Percentiles rank a stretch among this genome's conserved stretches.
These are phyloP conservation scores for Steccherinum ochraceum DNA, from an alignment of 768 basidiomycete genomes.

Conservation along the genomic window DNA sequence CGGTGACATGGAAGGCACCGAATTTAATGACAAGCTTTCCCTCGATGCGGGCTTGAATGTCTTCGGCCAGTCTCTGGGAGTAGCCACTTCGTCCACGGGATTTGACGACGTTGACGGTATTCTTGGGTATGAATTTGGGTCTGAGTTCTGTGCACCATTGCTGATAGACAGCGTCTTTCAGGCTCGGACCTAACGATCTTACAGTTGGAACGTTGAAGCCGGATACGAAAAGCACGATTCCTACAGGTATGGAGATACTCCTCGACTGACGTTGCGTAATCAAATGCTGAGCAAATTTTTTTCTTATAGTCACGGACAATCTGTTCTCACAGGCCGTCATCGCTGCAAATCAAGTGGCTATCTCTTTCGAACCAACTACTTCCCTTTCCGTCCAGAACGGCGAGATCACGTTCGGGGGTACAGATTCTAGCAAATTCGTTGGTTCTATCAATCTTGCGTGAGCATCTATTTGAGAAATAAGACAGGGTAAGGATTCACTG, in stretches of 20 bases:
- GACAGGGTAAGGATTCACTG: neutral
- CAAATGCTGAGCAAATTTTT: neutral
- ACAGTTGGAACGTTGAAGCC: conserved; percentile 20
- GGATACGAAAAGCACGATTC: conserved; percentile 5
- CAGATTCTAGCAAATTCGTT: conserved; percentile 5
- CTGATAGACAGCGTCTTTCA: neutral
- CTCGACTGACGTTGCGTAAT: neutral
- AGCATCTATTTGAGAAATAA: neutral
- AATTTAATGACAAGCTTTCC: conserved; percentile 4
- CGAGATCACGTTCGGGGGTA: conserved; percentile 3
- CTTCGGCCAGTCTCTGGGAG: conserved; percentile 32
- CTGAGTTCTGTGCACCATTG: neutral
- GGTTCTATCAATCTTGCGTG: conserved; percentile 22
- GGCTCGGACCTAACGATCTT: conserved; percentile 39
- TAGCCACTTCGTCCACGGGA: conserved; percentile 29
- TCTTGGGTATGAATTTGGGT: conserved; percentile 22
- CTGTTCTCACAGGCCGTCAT: conserved; percentile 38
- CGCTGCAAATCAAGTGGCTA: conserved; percentile 33
- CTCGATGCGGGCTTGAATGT: neutral
- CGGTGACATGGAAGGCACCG: conserved; percentile 1
- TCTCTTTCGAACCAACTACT: conserved; percentile 43
- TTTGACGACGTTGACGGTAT: conserved; percentile 41
- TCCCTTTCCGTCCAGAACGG: neutral
- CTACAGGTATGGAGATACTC: conserved; percentile 5
- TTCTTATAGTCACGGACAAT: conserved; percentile 36